These are phyloP conservation scores for Geranium brycei DNA, from an alignment of 345 rosid species.

Conservation along the genomic window DNA sequence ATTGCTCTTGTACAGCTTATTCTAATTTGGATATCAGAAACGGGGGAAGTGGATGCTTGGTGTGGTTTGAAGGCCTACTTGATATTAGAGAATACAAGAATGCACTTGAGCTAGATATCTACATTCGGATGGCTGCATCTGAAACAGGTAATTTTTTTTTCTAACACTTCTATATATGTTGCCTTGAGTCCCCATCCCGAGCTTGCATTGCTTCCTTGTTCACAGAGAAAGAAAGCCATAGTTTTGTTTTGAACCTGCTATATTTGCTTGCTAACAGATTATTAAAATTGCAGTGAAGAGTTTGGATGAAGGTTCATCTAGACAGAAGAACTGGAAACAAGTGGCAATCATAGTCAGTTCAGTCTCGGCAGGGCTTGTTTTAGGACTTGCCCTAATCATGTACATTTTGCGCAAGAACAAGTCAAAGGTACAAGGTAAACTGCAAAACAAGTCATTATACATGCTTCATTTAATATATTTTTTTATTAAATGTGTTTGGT, in stretches of 20 bases:
- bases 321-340: neutral
- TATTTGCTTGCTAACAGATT: too few species aligned
- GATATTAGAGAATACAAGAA: slow-evolving; percentile 26
- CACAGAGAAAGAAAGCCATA: too few species aligned
- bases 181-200: too few species aligned
- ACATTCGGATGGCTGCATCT: slow-evolving; percentile 28
- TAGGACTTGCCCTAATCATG: neutral
- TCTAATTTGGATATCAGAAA: slow-evolving; percentile 17
- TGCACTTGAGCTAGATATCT: slow-evolving; percentile 24
- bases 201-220: too few species aligned
- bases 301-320: too few species aligned
- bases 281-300: neutral
- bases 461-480: too few species aligned
- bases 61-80: slow-evolving; percentile 23
- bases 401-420: neutral
- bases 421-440: neutral
- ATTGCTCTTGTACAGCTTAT: slow-evolving; percentile 40
- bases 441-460: too few species aligned
- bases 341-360: neutral
- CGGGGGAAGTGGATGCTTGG: slow-evolving; percentile 29
- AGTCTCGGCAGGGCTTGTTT: neutral
- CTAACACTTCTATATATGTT: too few species aligned
- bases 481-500: too few species aligned
- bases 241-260: too few species aligned
- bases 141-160: slow-evolving; percentile 19